Percentiles rank a stretch among this genome's conserved stretches.
phyloP scores from a whole-genome alignment of 345 rosid genomes.

The Murraya paniculata region DNA sequence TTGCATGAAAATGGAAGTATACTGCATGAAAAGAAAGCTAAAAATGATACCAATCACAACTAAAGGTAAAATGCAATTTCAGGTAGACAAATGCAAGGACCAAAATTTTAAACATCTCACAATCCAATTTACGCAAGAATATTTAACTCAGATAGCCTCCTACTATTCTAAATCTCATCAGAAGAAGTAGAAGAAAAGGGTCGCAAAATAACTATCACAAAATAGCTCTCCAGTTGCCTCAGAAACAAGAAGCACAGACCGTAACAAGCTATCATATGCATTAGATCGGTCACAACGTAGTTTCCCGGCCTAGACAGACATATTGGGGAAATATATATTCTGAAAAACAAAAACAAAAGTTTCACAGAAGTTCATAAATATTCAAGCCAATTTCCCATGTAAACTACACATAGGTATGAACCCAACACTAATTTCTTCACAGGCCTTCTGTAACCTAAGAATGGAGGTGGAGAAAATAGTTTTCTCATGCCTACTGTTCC shows the following conservation, averaged over 20 bases:
- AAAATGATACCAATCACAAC: neutral
- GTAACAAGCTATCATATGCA: neutral
- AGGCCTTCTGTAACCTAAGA: neutral
- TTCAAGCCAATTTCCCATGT: neutral
- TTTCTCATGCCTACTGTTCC: neutral
- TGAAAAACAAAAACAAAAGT: neutral
- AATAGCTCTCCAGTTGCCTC: neutral
- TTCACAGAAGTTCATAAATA: neutral
- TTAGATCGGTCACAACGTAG: neutral
- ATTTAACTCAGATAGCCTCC: neutral
- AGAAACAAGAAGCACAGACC: neutral
- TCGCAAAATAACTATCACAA: neutral
- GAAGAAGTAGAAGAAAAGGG: neutral
- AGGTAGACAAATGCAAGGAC: neutral
- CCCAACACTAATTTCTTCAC: neutral
- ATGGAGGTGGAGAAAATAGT: neutral
- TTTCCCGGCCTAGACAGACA: neutral
- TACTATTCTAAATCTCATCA: neutral
- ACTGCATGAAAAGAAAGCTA: neutral
- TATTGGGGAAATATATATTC: neutral
- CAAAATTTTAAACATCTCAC: neutral
- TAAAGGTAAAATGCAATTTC: neutral
- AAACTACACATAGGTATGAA: neutral
- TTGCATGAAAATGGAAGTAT: neutral
- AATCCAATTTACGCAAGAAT: neutral